These are phyloP conservation scores for Lagenaria siceraria DNA, from an alignment of 306 rosid genomes.

Conservation along the genomic window DNA sequence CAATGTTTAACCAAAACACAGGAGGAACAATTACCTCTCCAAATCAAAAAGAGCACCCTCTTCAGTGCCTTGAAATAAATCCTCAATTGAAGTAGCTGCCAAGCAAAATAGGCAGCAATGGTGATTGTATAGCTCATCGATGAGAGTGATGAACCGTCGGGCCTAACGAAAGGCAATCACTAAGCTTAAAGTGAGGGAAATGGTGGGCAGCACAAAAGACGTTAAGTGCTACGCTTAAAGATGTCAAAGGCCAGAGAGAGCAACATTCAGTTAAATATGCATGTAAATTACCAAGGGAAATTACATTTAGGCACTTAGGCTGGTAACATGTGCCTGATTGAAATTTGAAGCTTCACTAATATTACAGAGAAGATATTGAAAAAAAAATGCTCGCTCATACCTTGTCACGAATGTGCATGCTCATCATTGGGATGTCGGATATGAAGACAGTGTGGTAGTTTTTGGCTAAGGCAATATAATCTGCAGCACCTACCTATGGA, in stretches of 20 bases:
- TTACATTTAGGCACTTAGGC: not conserved
- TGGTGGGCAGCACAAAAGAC: not conserved
- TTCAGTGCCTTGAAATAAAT: conserved; percentile 87
- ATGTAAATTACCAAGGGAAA: not conserved
- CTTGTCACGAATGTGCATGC: conserved; percentile 92
- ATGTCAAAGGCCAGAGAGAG: not conserved
- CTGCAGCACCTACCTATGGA: conserved; percentile 91
- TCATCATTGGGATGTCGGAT: conserved; percentile 78
- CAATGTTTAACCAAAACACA: conserved; percentile 6
- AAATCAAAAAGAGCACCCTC: conserved; percentile 89
- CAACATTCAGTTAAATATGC: not conserved
- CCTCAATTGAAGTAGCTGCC: conserved; percentile 82
- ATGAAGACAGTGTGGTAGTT: conserved; percentile 82
- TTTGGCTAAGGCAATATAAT: conserved; percentile 92
- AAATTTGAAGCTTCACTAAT: not conserved
- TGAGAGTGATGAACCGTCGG: conserved; percentile 76
- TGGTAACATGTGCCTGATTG: not conserved
- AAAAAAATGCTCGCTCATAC: conserved; percentile 20
- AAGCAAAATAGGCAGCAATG: conserved; percentile 67
- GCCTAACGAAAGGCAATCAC: conserved; percentile 39
- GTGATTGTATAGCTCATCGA: conserved; percentile 90
- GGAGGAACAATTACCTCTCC: conserved; percentile 51
- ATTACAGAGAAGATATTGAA: not conserved
- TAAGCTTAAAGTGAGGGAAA: not conserved
- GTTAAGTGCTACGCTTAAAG: not conserved